Conservation (phyloP, 768 basidiomycete species). For the Exidia glandulosa region DNA sequence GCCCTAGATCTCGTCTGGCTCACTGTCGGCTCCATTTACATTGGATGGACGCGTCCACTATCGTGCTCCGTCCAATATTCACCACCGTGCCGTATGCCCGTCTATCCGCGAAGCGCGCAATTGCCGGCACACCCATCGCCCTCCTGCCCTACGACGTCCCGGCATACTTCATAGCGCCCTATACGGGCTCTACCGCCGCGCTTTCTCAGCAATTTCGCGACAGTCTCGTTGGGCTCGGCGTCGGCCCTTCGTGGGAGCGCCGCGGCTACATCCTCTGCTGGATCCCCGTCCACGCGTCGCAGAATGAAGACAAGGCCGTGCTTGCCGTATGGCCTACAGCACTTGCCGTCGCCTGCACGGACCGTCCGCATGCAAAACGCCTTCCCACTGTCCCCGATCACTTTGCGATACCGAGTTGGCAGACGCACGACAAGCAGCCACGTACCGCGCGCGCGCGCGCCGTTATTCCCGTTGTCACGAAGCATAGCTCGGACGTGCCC, state of each 20-base stretch:
- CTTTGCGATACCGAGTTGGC: slow-evolving; percentile 18
- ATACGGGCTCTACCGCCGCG: slow-evolving; percentile 53
- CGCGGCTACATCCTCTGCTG: slow-evolving; percentile 53
- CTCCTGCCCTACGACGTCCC: slow-evolving; percentile 63
- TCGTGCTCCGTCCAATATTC: slow-evolving; percentile 6
- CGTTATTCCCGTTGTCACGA: slow-evolving; percentile 37
- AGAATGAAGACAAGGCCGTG: slow-evolving; percentile 71
- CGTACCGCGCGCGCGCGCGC: slow-evolving; percentile 24
- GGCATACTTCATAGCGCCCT: slow-evolving; percentile 62
- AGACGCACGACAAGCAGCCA: background rate
- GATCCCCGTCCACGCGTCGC: slow-evolving; percentile 65
- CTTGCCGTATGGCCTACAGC: slow-evolving; percentile 60
- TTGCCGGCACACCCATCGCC: slow-evolving; percentile 52
- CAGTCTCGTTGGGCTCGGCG: slow-evolving; percentile 50
- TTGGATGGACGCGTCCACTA: background rate
- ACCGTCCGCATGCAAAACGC: slow-evolving; percentile 27
- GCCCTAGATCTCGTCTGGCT: background rate
- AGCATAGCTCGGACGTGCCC: slow-evolving; percentile 32
- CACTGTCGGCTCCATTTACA: background rate
- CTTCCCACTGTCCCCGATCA: slow-evolving; percentile 51
- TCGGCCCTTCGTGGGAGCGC: background rate
- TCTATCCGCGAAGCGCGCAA: slow-evolving; percentile 24
- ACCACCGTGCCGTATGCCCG: slow-evolving; percentile 15
- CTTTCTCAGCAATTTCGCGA: slow-evolving; percentile 53
- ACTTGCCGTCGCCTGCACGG: slow-evolving; percentile 40